Conservation (phyloP, 192 early-diverging fungal species). For the Podila epicladia region DNA sequence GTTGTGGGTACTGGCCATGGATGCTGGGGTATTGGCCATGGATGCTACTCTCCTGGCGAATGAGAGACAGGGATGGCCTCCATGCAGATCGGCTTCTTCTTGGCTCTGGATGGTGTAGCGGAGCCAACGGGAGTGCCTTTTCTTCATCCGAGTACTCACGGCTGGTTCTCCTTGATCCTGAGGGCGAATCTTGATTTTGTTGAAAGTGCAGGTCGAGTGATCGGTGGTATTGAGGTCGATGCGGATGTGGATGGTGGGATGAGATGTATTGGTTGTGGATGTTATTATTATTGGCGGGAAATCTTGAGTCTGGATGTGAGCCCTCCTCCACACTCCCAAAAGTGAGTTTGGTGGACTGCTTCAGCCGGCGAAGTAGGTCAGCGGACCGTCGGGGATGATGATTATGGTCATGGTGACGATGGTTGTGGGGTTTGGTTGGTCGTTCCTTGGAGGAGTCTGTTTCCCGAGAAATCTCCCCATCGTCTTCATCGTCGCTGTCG, state of each 20-base stretch:
- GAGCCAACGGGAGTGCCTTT: background rate
- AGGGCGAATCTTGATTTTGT: no score
- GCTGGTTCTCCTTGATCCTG: background rate
- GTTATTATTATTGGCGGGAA: no score
- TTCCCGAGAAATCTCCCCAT: background rate
- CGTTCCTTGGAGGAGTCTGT: background rate
- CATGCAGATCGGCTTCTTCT: background rate
- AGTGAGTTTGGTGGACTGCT: background rate
- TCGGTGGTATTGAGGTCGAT: no score
- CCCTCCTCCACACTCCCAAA: background rate
- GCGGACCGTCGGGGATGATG: background rate
- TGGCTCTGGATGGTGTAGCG: background rate
- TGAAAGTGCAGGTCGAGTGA: no score
- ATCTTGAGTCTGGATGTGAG: no score
- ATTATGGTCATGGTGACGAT: background rate
- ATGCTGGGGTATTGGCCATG: background rate
- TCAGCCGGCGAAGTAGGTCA: background rate
- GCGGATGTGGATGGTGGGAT: no score
- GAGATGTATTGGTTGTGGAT: no score
- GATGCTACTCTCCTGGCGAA: constrained; percentile 2
- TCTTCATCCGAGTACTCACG: background rate
- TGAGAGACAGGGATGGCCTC: background rate
- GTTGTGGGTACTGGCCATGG: background rate
- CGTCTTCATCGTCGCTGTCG: background rate
- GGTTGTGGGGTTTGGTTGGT: background rate